Conservation (phyloP, 2,329 filamentous ascomycete species). For the Talaromyces rugulosus region DNA sequence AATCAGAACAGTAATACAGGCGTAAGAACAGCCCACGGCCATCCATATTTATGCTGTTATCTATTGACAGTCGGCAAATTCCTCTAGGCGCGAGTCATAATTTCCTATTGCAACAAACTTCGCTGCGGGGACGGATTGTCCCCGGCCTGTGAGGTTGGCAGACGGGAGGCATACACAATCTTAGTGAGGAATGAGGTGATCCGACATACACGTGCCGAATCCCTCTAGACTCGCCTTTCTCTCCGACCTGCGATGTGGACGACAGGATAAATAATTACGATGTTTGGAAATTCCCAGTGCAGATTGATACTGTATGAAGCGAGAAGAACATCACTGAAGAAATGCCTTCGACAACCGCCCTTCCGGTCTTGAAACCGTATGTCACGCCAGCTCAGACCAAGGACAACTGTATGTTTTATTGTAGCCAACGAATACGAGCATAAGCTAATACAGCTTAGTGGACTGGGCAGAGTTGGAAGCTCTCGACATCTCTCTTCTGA, state of each 20-base stretch:
- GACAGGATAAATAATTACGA: no score
- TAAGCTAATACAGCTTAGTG: constrained; percentile 16
- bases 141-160: no score
- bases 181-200: not conserved
- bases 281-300: no score
- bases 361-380: not conserved
- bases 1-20: not conserved
- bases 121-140: no score
- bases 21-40: no score
- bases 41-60: no score
- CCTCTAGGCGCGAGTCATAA: not conserved
- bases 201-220: not conserved
- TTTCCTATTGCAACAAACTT: not conserved
- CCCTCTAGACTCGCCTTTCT: not conserved
- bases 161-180: not conserved
- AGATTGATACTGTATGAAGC: no score
- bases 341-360: not conserved
- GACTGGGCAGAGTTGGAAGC: constrained; percentile 56
- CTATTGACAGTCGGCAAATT: no score
- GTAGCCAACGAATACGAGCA: not conserved
- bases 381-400: constrained; percentile 5
- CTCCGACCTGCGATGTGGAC: not conserved
- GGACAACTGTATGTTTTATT: not conserved
- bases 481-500: constrained; percentile 53
- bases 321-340: not conserved